Evolutionary conservation across 768 basidiomycete species (phyloP), one percentile per base, ranked within the genome.

Genomic region (Suillus alpinus): DNA sequence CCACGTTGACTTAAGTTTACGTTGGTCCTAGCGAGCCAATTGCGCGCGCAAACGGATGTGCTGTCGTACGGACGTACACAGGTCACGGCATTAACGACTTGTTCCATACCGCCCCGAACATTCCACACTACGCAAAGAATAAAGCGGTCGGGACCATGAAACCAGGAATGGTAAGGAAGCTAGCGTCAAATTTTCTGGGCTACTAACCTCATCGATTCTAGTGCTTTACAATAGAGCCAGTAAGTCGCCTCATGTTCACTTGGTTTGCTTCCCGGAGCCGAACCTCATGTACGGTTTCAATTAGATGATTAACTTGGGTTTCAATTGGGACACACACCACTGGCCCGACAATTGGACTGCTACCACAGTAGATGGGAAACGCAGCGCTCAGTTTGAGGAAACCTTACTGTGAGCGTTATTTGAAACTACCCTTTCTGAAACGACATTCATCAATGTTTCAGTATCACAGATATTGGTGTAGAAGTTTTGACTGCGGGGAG

Each of bases 271-370:
- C 44, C 37, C 37, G 53, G 53, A 29, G 53, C 53, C 53, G 53
- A 55, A 4, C 37, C 50, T 60, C 53, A 40, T 62, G 61, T 60
- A 40, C 14, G 59, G 53, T 67, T 68, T 56, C 73, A 10, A 55
- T 37, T 16, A 96, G 85, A 98, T 98, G 95, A 87, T 97, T 65
- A 98, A 98, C 73, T 73, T 93, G 20, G 95, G 95, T 6, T 80
- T 81, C 56, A 85, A 80, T 63, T 91, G 89, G 86, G 84, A 84
- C 34, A 84, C 86, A 58, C 80, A 87, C 23, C 92, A 94, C 71
- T 94, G 95, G 95, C 89, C 89, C 36, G 94, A 96, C 73, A 88
- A 94, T 69, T 98, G 96, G 96, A 98, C 96, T 3, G 94, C 95
- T 1, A 93, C 90, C 23, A 99, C 97, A 5, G 75, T 83, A 13